Percentiles rank a stretch among this genome's conserved stretches.
Evolutionary conservation across 2,329 filamentous ascomycete genomes (phyloP).

Genomic region (Amylocarpus encephaloides): DNA sequence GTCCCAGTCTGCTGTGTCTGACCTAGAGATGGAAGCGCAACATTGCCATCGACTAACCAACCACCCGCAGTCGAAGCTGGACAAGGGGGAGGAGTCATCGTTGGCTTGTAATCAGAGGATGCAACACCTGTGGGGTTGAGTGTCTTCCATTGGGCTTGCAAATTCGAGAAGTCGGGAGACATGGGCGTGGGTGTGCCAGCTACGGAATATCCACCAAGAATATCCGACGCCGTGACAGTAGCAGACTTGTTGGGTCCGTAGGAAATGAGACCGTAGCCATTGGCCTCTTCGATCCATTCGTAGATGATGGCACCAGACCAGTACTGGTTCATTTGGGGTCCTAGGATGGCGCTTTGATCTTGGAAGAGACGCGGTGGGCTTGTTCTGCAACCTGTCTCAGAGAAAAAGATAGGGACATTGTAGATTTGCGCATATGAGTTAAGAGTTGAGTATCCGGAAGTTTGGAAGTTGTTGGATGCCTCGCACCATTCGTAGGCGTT

Average conservation of each 20-base stretch:
- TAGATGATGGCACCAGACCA: conserved; percentile 79
- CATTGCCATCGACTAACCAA: conserved; percentile 69
- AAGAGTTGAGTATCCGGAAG: conserved; percentile 64
- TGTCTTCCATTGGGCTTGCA: conserved; percentile 70
- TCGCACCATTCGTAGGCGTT: conserved; percentile 84
- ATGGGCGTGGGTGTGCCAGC: conserved; percentile 69
- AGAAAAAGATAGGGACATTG: conserved; percentile 83
- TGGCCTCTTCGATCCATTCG: conserved; percentile 82
- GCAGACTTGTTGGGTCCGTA: conserved; percentile 59
- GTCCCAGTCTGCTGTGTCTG: conserved; percentile 14
- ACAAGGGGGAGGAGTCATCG: conserved; percentile 59
- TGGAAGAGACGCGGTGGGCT: conserved; percentile 55
- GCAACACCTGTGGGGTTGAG: conserved; percentile 63
- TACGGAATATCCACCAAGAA: conserved; percentile 61
- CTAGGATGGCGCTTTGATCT: conserved; percentile 73
- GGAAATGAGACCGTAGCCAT: conserved; percentile 73
- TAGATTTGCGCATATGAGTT: conserved; percentile 62
- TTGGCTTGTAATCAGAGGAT: conserved; percentile 58
- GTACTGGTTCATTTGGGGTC: conserved; percentile 60
- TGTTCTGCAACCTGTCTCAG: conserved; percentile 78
- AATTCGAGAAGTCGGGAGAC: conserved; percentile 70
- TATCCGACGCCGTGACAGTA: conserved; percentile 45
- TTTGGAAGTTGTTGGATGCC: conserved; percentile 40
- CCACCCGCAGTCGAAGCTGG: conserved; percentile 60
- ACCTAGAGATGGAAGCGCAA: conserved; percentile 63